Evolutionary conservation across 768 basidiomycete species (phyloP).

Genomic region (Kwoniella europaea): DNA sequence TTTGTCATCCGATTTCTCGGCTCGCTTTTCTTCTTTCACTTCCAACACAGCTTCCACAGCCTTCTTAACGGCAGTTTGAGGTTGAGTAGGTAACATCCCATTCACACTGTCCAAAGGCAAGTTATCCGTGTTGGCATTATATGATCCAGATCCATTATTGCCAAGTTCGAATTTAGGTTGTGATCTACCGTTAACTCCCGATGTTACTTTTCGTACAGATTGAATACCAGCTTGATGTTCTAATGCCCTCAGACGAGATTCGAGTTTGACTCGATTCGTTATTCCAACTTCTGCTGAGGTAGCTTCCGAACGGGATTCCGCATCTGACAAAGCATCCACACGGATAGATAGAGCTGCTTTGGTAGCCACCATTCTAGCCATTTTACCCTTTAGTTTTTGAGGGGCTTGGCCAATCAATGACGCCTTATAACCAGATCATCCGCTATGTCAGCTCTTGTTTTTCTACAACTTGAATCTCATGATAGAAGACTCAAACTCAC

Average conservation of each 20-base stretch:
- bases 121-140: conserved; percentile 84
- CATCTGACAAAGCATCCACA: conserved; percentile 92
- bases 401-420: conserved; percentile 96
- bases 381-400: conserved; percentile 98
- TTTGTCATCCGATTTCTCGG: conserved; percentile 74
- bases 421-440: conserved; percentile 63
- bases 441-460: no score
- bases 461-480: no score
- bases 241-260: conserved; percentile 85
- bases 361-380: conserved; percentile 99
- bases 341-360: conserved; percentile 97
- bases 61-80: conserved; percentile 72
- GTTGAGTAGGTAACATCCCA: conserved; percentile 77
- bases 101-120: conserved; percentile 61
- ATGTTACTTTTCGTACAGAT: conserved; percentile 68
- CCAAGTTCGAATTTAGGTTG: conserved; percentile 80
- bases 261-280: conserved; percentile 92
- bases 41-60: conserved; percentile 77
- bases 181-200: conserved; percentile 64
- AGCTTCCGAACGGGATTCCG: conserved; percentile 79
- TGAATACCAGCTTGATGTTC: conserved; percentile 79
- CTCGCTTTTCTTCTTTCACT: conserved; percentile 85
- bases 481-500: conserved; percentile 60
- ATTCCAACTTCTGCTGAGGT: conserved; percentile 84
- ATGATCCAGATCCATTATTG: conserved; percentile 73